These are phyloP conservation scores for Gossypium gossypioides DNA, from an alignment of 441 rosid genomes.

Conservation along the genomic window DNA sequence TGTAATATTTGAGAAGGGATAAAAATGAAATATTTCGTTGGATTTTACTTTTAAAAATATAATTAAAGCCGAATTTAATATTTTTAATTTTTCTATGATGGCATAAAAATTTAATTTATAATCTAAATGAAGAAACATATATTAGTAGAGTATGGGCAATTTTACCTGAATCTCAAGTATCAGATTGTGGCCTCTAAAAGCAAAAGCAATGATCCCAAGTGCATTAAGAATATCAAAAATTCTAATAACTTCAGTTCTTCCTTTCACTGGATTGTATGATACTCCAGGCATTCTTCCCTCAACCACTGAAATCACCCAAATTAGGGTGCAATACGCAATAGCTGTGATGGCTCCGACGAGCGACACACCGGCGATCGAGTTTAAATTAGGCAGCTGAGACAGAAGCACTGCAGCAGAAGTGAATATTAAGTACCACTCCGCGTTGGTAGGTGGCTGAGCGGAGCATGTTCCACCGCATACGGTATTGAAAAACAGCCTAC, in stretches of 20 bases:
- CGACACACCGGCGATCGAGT: slow-evolving; percentile 71
- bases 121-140: too few relatives aligned
- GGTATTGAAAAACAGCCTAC: slow-evolving; percentile 36
- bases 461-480: slow-evolving; percentile 46
- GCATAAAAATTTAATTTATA: background rate
- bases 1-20: too few relatives aligned
- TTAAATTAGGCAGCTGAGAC: slow-evolving; percentile 79
- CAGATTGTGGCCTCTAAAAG: slow-evolving; percentile 81
- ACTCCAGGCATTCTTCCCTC: slow-evolving; percentile 44
- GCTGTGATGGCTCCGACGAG: slow-evolving; percentile 58
- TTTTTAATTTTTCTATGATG: background rate
- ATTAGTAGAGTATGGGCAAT: background rate
- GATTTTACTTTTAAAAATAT: too few relatives aligned
- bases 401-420: slow-evolving; percentile 44
- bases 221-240: slow-evolving; percentile 43
- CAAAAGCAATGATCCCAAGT: slow-evolving; percentile 67
- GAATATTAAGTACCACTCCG: slow-evolving; percentile 68
- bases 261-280: slow-evolving; percentile 33
- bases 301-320: slow-evolving; percentile 58
- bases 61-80: background rate
- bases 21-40: too few relatives aligned
- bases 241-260: slow-evolving; percentile 15
- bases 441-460: slow-evolving; percentile 35
- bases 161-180: slow-evolving; percentile 84
- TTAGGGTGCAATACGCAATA: slow-evolving; percentile 48